phyloP scores from a whole-genome alignment of 257 asterid genomes.

The Ligustrum vulgare region DNA sequence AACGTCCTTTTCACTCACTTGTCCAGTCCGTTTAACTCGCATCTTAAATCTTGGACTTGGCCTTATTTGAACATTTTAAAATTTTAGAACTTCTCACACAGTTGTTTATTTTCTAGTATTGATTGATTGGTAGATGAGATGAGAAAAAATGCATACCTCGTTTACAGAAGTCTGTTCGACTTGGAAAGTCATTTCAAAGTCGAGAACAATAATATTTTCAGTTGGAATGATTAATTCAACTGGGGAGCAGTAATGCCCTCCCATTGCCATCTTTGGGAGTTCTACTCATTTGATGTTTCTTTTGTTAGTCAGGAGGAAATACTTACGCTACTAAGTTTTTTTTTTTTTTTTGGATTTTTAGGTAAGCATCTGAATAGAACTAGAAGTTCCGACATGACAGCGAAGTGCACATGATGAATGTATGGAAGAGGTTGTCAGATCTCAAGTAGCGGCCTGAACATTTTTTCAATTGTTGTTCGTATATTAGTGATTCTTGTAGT shows the following conservation, averaged over 20 bases:
- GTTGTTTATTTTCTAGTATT: not conserved
- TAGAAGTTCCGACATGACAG: not conserved
- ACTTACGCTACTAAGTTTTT: not conserved
- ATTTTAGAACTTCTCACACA: not conserved
- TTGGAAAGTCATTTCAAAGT: not conserved
- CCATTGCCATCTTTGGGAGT: not conserved
- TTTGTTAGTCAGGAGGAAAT: not conserved
- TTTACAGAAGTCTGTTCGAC: not conserved
- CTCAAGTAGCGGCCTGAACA: not conserved
- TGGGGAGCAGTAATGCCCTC: not conserved
- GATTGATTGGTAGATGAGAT: not conserved
- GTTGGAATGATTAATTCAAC: not conserved
- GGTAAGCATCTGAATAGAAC: slow-evolving; percentile 19
- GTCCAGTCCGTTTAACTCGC: not conserved
- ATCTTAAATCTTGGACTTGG: not conserved
- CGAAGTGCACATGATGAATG: not conserved
- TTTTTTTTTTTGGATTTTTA: not conserved
- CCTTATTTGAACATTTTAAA: not conserved
- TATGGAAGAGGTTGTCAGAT: not conserved
- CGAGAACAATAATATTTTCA: not conserved
- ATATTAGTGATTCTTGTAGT: not conserved
- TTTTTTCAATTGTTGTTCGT: not conserved
- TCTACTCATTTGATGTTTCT: not conserved
- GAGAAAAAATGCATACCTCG: not conserved
- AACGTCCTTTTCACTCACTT: not conserved